Evolutionary conservation across 768 basidiomycete genomes (phyloP).

Genomic region (Mycena rebaudengoi): DNA sequence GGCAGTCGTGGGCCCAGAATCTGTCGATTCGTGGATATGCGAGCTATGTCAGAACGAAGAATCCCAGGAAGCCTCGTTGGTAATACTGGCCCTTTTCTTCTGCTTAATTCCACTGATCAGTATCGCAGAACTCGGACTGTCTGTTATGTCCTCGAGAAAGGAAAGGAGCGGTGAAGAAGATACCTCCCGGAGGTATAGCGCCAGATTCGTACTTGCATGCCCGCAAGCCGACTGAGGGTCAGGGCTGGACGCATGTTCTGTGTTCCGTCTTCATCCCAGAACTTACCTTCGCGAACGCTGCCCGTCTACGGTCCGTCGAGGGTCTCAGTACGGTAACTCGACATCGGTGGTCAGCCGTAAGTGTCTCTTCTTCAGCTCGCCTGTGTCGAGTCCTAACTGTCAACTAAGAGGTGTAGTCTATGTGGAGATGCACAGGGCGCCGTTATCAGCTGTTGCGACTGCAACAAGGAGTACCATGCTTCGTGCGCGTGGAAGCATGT

Average conservation of each 20-base stretch:
- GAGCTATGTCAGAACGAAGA: constrained; percentile 90
- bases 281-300: constrained; percentile 78
- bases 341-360: constrained; percentile 78
- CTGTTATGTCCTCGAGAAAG: constrained; percentile 78
- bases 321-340: constrained; percentile 79
- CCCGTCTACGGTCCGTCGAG: constrained; percentile 81
- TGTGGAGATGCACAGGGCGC: constrained; percentile 81
- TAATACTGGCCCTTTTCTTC: constrained; percentile 40
- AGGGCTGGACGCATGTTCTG: constrained; percentile 91
- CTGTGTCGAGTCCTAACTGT: background rate
- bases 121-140: constrained; percentile 77
- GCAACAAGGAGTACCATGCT: constrained; percentile 81
- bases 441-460: constrained; percentile 85
- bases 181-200: constrained; percentile 49
- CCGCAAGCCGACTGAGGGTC: constrained; percentile 91
- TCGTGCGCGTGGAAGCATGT: constrained; percentile 91
- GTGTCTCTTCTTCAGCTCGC: constrained; percentile 33
- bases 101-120: background rate
- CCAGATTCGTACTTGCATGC: constrained; percentile 75
- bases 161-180: constrained; percentile 57
- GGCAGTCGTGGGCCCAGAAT: constrained; percentile 66
- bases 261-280: constrained; percentile 92
- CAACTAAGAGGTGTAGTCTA: constrained; percentile 72
- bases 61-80: constrained; percentile 82
- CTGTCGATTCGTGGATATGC: constrained; percentile 82